Percentiles rank a stretch among this genome's conserved stretches.
phyloP scores from a whole-genome alignment of 805 yeast genomes.

The Yamadazyma scolyti region DNA sequence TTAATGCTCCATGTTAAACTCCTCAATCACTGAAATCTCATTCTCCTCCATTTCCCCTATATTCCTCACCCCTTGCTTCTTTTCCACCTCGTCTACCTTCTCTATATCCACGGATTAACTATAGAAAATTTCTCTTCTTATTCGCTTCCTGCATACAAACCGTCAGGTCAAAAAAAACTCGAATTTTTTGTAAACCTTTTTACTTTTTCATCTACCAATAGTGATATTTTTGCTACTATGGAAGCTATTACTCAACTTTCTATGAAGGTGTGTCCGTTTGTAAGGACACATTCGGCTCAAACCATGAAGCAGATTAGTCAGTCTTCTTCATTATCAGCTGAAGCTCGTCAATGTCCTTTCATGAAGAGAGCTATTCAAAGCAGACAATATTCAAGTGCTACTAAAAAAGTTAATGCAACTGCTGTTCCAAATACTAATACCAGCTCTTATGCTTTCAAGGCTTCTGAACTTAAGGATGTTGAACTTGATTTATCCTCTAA shows the following conservation, averaged over 20 bases:
- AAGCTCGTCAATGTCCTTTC: conserved; percentile 83
- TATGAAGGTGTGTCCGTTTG: conserved; percentile 79
- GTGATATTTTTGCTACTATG: conserved; percentile 41
- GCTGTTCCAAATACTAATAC: conserved; percentile 29
- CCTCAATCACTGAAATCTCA: too few species aligned
- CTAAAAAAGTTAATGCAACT: conserved; percentile 43
- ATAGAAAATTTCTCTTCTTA: too few species aligned
- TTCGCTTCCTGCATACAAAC: too few species aligned
- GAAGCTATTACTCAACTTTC: conserved; percentile 77
- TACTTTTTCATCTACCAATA: too few species aligned
- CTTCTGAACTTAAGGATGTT: conserved; percentile 17
- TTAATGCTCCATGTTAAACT: too few species aligned
- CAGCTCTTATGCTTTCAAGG: conserved; percentile 30
- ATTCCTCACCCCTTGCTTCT: too few species aligned
- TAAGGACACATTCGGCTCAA: conserved; percentile 56
- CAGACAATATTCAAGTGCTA: conserved; percentile 45
- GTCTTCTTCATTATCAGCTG: conserved; percentile 42
- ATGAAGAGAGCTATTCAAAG: conserved; percentile 73
- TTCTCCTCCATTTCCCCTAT: too few species aligned
- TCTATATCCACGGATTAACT: too few species aligned
- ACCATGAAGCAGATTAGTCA: conserved; percentile 56
- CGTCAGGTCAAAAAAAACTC: too few species aligned
- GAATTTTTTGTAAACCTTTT: too few species aligned
- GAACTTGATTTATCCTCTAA: conserved; percentile 34
- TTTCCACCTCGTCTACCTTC: too few species aligned